Evolutionary conservation across 116 monocot species (phyloP), one percentile per base, ranked within the genome.

Genomic region (Trichopus zeylanicus): DNA sequence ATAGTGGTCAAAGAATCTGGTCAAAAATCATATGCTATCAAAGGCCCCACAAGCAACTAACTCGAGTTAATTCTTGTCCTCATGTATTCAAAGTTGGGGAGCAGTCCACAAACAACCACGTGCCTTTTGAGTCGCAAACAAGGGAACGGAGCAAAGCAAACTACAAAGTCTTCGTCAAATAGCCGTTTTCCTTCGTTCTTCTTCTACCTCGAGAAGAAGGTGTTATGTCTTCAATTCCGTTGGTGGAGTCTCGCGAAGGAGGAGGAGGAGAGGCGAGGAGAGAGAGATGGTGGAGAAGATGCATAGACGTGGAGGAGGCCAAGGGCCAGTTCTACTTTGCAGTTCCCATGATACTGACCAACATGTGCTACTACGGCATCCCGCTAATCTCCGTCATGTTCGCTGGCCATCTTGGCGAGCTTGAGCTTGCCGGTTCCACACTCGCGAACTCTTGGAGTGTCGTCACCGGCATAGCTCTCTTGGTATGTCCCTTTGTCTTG

Each of bases 381-480:
- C 55, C 82, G 18, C 70, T 93, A 29, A 47, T 93, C 56, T 81
- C 92, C 23, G 81, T 88, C 34, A 93, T 93, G 92, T 84, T 88
- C 73, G 88, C 84, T 46, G 88, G 92, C 30, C 88, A 88, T 38
- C 79, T 93, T 37, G 92, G 88, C 35, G 74, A 85, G 54, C 29
- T 77, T 22, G 84, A 93, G 74, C 85, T 93, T 31, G 92, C 92
- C 62, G 81, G 84, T 10, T 61, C 92, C 28, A 84, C 81, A 5
- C 92, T 93, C 51, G 92, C 74, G 53, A 93, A 88, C 67, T 88
- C 92, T 19, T 93, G 84, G 92, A 61, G 69, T 56, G 57, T 68
- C 34, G 92, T 88, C 71, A 81, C 88, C 23, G 88, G 84, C 5
- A 31, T 84, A 2, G 81, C 84, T 13, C 66, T 93, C 73, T 57